Base-by-base conservation (phyloP, 768 basidiomycete species). In the Leucosporidium creatinivorum region DNA sequence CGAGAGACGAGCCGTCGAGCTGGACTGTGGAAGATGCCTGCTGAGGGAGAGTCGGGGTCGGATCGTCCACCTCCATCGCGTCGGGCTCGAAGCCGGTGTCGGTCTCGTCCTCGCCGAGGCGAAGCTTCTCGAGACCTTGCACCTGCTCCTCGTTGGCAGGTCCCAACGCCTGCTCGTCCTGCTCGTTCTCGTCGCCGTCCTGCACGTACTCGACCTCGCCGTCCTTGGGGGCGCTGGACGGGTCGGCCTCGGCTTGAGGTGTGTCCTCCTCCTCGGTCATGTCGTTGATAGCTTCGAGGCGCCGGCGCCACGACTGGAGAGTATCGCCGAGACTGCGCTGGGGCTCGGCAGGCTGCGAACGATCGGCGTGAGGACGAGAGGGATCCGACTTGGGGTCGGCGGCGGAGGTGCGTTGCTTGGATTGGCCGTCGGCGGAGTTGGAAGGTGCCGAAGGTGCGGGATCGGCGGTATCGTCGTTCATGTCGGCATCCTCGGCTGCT, bases 71-170 rank as follows among this genome's bases (percentile, higher is more conserved):
- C 36, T 75, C 72, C 60, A 61, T 61, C 62, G 73, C 70, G 36
- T 70, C 75, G 26, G 55, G 70, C 12, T 73, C 65, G 17, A 66
- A 58, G 3, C 62, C 66, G 39, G 73, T 69, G 48, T 72, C 60
- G 30, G 73, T 77, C 68, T 90, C 89, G 31, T 85, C 78, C 68
- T 90, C 89, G 31, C 85, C 78, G 69, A 96, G 81, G 55, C 84
- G 87, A 47, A 97, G 85, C 60, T 94, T 87, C 70, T 87, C 83
- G 56, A 96, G 80, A 75, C 87, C 89, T 23, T 89, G 87, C 17
- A 85, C 84, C 76, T 93, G 85, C 72, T 94, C 91, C 52, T 90
- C 86, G 15, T 84, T 86, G 4, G 93, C 87, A 1, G 91, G 86
- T 9, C 91, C 94, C 26, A 98, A 83, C 1, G 93, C 91, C 78